Conservation (phyloP, 2,329 filamentous ascomycete species). For the Colletotrichum camelliae region DNA sequence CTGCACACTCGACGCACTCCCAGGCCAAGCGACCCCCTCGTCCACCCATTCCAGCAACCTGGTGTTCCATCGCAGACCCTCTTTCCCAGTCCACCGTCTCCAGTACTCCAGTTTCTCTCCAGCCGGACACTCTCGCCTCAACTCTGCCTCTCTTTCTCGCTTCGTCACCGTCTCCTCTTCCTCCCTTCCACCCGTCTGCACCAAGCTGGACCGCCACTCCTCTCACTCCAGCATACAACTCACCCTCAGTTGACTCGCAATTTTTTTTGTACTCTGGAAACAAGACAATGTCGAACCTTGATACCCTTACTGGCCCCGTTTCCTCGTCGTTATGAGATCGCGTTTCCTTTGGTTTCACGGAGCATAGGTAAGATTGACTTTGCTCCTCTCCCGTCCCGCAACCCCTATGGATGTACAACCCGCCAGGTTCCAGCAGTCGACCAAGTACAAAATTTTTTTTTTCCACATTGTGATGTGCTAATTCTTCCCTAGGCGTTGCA, state of each 20-base stretch:
- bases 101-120: neutral
- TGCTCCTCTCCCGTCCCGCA: neutral
- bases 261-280: neutral
- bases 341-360: neutral
- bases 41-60: constrained; percentile 11
- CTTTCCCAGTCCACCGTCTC: constrained; percentile 9
- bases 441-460: neutral
- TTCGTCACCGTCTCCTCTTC: neutral
- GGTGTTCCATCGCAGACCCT: constrained; percentile 17
- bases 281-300: constrained; percentile 12
- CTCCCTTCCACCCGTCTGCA: neutral
- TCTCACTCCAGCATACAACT: neutral
- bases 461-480: neutral
- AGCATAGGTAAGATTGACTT: neutral
- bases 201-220: neutral
- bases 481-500: neutral
- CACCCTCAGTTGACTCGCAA: neutral
- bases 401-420: neutral
- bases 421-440: neutral
- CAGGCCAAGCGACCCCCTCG: neutral
- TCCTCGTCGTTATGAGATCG: constrained; percentile 17
- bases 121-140: neutral
- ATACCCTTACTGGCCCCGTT: neutral
- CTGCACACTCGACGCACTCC: neutral
- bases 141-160: neutral